Percentiles rank a stretch among this genome's conserved stretches.
phyloP scores from a whole-genome alignment of 164 flowering plant genomes.

The Nymphaea thermarum region DNA sequence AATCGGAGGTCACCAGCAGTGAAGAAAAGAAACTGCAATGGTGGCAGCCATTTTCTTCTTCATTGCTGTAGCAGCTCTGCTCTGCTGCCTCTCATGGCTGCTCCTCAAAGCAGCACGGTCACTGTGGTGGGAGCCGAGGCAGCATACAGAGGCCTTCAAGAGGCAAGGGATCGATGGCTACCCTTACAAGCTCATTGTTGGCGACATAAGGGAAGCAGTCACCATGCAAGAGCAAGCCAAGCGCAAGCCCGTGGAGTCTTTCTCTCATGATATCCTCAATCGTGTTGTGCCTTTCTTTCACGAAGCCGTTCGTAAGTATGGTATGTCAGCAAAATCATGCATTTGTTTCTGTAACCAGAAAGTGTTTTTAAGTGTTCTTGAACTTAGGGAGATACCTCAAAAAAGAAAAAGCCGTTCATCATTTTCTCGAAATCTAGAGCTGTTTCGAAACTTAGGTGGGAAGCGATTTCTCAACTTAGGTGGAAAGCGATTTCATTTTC shows the following conservation, averaged over 20 bases:
- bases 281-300: neutral
- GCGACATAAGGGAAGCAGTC: slow-evolving; percentile 25
- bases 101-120: neutral
- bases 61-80: neutral
- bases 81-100: neutral
- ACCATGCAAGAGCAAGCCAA: slow-evolving; percentile 19
- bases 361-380: too few relatives aligned
- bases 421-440: too few relatives aligned
- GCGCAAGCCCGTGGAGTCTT: slow-evolving; percentile 24
- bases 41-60: neutral
- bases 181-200: slow-evolving; percentile 26
- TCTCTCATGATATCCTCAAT: slow-evolving; percentile 1
- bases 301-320: neutral
- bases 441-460: too few relatives aligned
- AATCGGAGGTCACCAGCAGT: too few relatives aligned
- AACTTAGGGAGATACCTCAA: too few relatives aligned
- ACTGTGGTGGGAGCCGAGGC: slow-evolving; percentile 42
- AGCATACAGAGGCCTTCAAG: slow-evolving; percentile 20
- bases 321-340: neutral
- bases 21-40: neutral
- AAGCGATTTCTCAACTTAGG: too few relatives aligned
- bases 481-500: too few relatives aligned
- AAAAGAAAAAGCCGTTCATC: too few relatives aligned
- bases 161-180: slow-evolving; percentile 35
- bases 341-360: too few relatives aligned